Evolutionary conservation across 805 yeast genomes (phyloP).

Genomic region (Wickerhamia fluorescens): DNA sequence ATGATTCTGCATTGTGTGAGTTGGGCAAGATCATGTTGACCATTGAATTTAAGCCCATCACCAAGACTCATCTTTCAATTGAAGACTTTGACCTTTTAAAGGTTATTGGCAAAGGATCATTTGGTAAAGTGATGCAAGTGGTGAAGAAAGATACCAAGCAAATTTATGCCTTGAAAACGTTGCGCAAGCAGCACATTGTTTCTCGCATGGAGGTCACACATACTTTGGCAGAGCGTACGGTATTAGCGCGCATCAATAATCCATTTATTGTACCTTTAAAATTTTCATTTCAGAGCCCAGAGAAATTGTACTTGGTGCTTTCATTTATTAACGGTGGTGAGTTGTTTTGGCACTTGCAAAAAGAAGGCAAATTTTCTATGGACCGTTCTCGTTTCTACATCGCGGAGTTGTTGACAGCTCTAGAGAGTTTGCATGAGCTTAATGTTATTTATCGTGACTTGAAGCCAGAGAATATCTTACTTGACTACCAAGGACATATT

Average conservation of each 20-base stretch:
- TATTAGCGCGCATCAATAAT: constrained; percentile 82
- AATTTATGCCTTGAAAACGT: constrained; percentile 89
- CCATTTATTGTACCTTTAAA: constrained; percentile 96
- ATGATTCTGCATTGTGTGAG: constrained; percentile 24
- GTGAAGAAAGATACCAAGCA: constrained; percentile 92
- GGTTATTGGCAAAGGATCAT: constrained; percentile 96
- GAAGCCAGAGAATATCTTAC: constrained; percentile 90
- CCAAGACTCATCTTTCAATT: constrained; percentile 63
- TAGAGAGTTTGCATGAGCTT: constrained; percentile 84
- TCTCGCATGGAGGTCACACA: constrained; percentile 93
- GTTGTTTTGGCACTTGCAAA: constrained; percentile 86
- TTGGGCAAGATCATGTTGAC: constrained; percentile 54
- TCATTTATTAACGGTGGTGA: constrained; percentile 98
- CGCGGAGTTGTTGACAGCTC: constrained; percentile 88
- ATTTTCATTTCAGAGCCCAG: constrained; percentile 96
- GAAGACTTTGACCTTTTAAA: constrained; percentile 90
- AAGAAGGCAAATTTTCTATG: constrained; percentile 81
- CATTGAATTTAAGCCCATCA: constrained; percentile 60
- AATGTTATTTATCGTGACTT: constrained; percentile 93
- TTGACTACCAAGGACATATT: constrained; percentile 96
- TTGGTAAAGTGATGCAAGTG: constrained; percentile 99
- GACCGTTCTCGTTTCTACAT: constrained; percentile 89
- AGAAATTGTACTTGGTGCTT: constrained; percentile 81
- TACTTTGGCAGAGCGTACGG: constrained; percentile 94
- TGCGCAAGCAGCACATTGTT: constrained; percentile 90